A percentile compares a stretch with the other conserved stretches of the same genome.
Conservation (phyloP, 139 green algal species). For the Coccomyxa sp. region DNA sequence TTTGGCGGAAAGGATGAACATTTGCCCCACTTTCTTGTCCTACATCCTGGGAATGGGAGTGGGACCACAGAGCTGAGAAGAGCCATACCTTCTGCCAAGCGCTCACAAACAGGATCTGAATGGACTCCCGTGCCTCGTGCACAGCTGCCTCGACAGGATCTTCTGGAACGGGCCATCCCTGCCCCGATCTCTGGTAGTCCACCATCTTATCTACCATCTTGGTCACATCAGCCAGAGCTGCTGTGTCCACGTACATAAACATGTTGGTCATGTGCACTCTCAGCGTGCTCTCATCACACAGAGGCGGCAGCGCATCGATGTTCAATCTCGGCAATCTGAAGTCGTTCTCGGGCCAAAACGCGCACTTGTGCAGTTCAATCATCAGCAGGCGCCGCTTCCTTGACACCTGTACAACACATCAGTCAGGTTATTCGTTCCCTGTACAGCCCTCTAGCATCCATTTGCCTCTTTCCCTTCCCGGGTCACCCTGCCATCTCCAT, state of each 20-base stretch:
- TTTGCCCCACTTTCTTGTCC: too few species aligned
- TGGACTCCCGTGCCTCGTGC: background rate
- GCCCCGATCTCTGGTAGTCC: background rate
- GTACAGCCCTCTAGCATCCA: too few species aligned
- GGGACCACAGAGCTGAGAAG: too few species aligned
- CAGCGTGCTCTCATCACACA: background rate
- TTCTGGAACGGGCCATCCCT: background rate
- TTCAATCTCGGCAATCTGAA: background rate
- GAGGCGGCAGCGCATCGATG: background rate
- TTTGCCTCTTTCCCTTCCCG: too few species aligned
- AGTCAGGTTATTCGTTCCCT: too few species aligned
- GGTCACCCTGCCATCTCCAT: too few species aligned
- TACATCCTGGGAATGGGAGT: too few species aligned
- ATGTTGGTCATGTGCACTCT: background rate
- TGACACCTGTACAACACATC: background rate
- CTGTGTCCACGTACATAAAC: background rate
- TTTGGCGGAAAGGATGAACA: too few species aligned
- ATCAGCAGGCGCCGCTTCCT: background rate
- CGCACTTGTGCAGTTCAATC: background rate
- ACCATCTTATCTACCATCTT: background rate
- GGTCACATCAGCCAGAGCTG: too few species aligned
- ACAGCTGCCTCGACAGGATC: background rate
- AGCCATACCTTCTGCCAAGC: background rate
- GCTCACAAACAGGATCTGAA: background rate
- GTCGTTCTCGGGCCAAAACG: background rate